These are phyloP conservation scores for Conidiobolus coronatus DNA, from an alignment of 371 early-diverging fungal genomes.

Conservation along the genomic window DNA sequence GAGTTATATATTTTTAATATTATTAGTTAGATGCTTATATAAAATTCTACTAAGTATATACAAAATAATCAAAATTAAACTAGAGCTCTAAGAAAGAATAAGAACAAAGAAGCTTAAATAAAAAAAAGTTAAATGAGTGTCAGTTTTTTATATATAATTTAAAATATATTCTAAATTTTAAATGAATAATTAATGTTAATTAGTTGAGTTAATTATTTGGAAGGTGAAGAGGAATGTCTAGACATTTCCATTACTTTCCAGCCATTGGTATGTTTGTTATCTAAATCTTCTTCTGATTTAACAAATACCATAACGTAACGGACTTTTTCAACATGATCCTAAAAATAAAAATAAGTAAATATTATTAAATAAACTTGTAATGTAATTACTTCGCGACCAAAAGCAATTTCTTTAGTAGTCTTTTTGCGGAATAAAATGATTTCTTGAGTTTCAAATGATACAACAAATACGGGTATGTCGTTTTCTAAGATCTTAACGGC, in stretches of 20 bases:
- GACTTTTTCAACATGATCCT: constrained; percentile 68
- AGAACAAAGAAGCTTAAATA: no score
- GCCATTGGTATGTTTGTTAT: constrained; percentile 67
- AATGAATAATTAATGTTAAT: no score
- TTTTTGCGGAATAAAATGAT: constrained; percentile 78
- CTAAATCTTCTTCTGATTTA: constrained; percentile 61
- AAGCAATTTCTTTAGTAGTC: constrained; percentile 54
- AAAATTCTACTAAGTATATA: no score
- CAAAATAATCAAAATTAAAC: no score
- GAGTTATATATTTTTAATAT: no score
- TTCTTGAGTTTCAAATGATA: constrained; percentile 86
- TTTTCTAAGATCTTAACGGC: constrained; percentile 69
- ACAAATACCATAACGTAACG: constrained; percentile 75
- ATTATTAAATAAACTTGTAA: neutral
- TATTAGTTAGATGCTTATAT: no score
- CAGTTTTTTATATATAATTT: no score
- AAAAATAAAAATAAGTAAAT: neutral
- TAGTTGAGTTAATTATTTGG: no score
- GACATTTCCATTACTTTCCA: constrained; percentile 84
- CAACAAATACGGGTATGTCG: constrained; percentile 66
- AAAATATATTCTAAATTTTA: no score
- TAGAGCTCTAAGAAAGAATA: no score
- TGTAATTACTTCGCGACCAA: constrained; percentile 43
- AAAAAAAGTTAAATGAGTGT: no score
- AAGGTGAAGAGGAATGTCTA: constrained; percentile 19